A percentile compares a stretch with the other conserved stretches of the same genome.
phyloP scores from a whole-genome alignment of 345 rosid species.

The Gossypium mustelinum region DNA sequence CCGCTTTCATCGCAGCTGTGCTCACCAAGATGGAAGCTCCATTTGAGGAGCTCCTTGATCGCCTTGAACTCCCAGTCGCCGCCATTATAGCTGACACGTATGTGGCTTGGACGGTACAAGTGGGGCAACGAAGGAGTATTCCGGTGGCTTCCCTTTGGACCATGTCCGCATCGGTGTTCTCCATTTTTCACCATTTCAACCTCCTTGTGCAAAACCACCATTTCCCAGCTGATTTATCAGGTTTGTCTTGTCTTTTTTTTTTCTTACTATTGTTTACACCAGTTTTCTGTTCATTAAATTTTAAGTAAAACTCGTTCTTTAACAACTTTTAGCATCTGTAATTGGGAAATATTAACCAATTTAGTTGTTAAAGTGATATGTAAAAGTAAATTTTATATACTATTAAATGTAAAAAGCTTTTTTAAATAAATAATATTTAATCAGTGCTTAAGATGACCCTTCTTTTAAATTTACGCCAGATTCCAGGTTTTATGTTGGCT shows the following conservation, averaged over 20 bases:
- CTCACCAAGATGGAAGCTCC: constrained; percentile 45
- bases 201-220: constrained; percentile 26
- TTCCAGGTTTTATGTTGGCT: neutral
- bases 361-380: too few relatives aligned
- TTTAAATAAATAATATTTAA: too few relatives aligned
- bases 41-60: constrained; percentile 38
- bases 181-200: constrained; percentile 22
- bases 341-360: too few relatives aligned
- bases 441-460: neutral
- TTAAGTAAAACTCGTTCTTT: neutral
- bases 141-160: constrained; percentile 55
- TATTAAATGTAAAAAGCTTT: too few relatives aligned
- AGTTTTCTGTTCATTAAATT: neutral
- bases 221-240: constrained; percentile 26
- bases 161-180: constrained; percentile 33
- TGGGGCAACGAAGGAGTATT: constrained; percentile 36
- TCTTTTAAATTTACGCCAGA: neutral
- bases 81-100: constrained; percentile 34
- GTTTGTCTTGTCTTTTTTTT: constrained; percentile 9
- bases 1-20: constrained; percentile 40
- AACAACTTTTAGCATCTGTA: too few relatives aligned
- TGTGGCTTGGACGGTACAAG: constrained; percentile 30
- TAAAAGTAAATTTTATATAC: too few relatives aligned
- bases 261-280: neutral
- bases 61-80: constrained; percentile 21